Percentiles rank a stretch among this genome's conserved stretches.
Evolutionary conservation across 139 green algal species (phyloP).

Genomic region (Desmodesmus armatus): DNA sequence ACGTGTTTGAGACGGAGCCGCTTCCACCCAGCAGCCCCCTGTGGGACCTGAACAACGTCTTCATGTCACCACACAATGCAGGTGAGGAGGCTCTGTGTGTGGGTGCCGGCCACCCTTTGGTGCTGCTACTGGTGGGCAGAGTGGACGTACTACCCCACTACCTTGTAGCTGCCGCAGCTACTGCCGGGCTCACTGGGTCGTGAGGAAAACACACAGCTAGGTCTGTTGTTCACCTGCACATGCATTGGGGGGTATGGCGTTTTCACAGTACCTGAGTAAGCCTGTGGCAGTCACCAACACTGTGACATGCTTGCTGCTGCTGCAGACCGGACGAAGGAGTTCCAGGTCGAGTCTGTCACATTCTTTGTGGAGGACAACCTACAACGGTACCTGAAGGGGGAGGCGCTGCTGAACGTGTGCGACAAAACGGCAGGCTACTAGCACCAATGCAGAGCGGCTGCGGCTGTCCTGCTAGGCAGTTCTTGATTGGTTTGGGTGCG

Average conservation of each 20-base stretch:
- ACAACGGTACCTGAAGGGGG: conserved; percentile 53
- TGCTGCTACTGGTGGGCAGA: conserved; percentile 51
- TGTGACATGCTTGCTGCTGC: too few relatives aligned
- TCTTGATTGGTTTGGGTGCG: not conserved
- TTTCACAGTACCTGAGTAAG: not conserved
- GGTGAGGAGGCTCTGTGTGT: too few relatives aligned
- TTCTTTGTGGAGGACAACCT: conserved; percentile 75
- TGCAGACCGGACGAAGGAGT: conserved; percentile 56
- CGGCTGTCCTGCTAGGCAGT: not conserved
- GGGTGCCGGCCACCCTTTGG: conserved; percentile 70
- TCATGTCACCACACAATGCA: conserved; percentile 85
- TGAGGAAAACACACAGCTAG: not conserved
- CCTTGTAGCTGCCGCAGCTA: not conserved
- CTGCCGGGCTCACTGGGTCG: not conserved
- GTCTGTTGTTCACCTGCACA: not conserved
- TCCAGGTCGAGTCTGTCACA: conserved; percentile 60
- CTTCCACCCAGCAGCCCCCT: conserved; percentile 75
- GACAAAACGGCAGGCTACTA: conserved; percentile 80
- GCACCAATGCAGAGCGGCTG: not conserved
- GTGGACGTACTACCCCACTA: conserved; percentile 16
- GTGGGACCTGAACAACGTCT: conserved; percentile 80
- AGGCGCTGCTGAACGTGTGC: conserved; percentile 79
- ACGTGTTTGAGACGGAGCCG: conserved; percentile 85
- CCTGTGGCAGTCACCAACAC: not conserved
- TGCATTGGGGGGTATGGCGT: not conserved